A percentile compares a stretch with the other conserved stretches of the same genome.
phyloP scores from a whole-genome alignment of 805 yeast genomes.

The Jamesozyma spencerorum region DNA sequence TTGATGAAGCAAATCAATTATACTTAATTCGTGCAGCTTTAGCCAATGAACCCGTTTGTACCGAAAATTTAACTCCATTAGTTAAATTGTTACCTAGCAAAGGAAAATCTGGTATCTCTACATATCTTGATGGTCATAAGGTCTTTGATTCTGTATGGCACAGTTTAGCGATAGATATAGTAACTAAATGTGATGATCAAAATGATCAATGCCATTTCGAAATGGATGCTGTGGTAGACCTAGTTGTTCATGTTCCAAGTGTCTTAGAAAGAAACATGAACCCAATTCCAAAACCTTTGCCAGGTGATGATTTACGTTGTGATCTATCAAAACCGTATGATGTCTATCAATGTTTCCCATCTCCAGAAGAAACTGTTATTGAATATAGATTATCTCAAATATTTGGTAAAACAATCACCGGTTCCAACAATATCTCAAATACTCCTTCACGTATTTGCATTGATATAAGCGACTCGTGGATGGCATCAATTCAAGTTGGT shows the following conservation, averaged over 20 bases:
- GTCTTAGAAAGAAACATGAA: slow-evolving; percentile 50
- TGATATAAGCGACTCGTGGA: slow-evolving; percentile 42
- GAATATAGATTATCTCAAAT: slow-evolving; percentile 50
- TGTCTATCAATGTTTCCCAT: slow-evolving; percentile 71
- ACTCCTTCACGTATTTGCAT: slow-evolving; percentile 33
- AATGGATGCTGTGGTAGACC: slow-evolving; percentile 59
- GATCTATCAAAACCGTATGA: slow-evolving; percentile 53
- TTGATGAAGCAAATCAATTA: slow-evolving; percentile 31
- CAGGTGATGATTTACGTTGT: slow-evolving; percentile 65
- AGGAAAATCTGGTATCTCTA: slow-evolving; percentile 81
- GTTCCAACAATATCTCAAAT: slow-evolving; percentile 51
- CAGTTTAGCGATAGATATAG: slow-evolving; percentile 77
- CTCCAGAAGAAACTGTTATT: slow-evolving; percentile 40
- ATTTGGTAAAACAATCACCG: slow-evolving; percentile 60
- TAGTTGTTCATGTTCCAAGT: slow-evolving; percentile 63
- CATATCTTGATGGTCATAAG: slow-evolving; percentile 81
- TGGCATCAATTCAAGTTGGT: slow-evolving; percentile 24
- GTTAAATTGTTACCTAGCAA: slow-evolving; percentile 82
- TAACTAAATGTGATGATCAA: slow-evolving; percentile 40
- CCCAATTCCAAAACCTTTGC: slow-evolving; percentile 74
- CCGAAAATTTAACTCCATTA: slow-evolving; percentile 93
- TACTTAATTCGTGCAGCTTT: slow-evolving; percentile 72
- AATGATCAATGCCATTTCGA: slow-evolving; percentile 36
- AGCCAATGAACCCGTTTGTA: slow-evolving; percentile 92
- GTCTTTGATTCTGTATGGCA: slow-evolving; percentile 92